Base-by-base conservation (phyloP, 2,329 filamentous ascomycete species). In the Fusarium humuli region DNA sequence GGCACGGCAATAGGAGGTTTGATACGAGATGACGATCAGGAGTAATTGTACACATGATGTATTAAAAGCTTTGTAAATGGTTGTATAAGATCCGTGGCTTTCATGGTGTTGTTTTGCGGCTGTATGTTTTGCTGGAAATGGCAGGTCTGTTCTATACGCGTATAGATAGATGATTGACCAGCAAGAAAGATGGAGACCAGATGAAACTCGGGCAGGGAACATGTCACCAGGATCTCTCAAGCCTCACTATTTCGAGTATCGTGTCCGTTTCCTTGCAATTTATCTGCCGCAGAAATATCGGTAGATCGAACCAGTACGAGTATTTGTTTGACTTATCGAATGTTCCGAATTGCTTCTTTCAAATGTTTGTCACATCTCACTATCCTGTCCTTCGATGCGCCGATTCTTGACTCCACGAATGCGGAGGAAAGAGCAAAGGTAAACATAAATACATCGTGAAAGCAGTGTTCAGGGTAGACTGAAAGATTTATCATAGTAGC, bases 131-230 rank as follows among this genome's bases (percentile, higher is more conserved):
- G 11, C 22, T 42, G 11, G 9, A 41, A 41, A 2, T 41, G 25
- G 56, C 22, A 61, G 27, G 34, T 37, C n/a, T 41, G 0, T 8
- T 18, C 5, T 16, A 18, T 20, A 37, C 11, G 22, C 11, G n/a
- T n/a, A 42, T 37, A 6, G 12, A 42, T 37, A 6, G 12, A 5
- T 14, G 6, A 1, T 5, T 10, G 9, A 29, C 22, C 2, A 23
- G 34, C 25, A 49, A 57, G 20, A 27, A 10, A 16, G 7, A n/a
- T 42, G 49, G 14, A 20, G 13, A 49, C 23, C 6, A 42, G 42
- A 40, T 45, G 58, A 64, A 47, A 64, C 58, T n/a, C 34, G 8
- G n/a, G 11, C 34, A 29, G 5, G 44, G 23, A 27, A 16, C 8
- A 13, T 0, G 16, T 13, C 20, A 25, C 30, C 7, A 23, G 29